Conservation (phyloP, 2,329 filamentous ascomycete species). For the Fusarium agapanthi region DNA sequence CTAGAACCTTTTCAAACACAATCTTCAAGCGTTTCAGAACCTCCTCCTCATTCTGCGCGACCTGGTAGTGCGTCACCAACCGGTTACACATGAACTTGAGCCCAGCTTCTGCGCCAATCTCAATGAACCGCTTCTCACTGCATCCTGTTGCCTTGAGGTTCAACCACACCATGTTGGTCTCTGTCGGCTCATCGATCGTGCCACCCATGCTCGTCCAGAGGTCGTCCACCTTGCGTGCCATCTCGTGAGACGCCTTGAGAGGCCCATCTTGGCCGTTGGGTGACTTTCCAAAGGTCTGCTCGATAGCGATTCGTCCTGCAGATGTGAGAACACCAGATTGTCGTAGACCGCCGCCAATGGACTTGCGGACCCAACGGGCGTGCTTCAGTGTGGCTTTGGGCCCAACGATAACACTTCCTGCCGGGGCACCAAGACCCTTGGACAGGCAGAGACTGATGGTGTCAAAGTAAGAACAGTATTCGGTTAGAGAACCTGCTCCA, state of each 20-base stretch:
- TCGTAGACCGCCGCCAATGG: slow-evolving; percentile 77
- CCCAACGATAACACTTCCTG: slow-evolving; percentile 78
- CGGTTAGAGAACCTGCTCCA: slow-evolving; percentile 71
- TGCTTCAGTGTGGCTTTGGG: slow-evolving; percentile 47
- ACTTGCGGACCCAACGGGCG: slow-evolving; percentile 66
- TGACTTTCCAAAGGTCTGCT: slow-evolving; percentile 53
- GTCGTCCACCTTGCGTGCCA: slow-evolving; percentile 71
- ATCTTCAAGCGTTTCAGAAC: slow-evolving; percentile 65
- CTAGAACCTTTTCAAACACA: slow-evolving; percentile 57
- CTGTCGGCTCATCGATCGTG: slow-evolving; percentile 71
- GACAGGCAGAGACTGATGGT: slow-evolving; percentile 81
- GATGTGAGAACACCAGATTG: slow-evolving; percentile 78
- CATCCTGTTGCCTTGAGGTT: slow-evolving; percentile 71
- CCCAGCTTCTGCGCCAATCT: slow-evolving; percentile 53
- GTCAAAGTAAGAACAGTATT: slow-evolving; percentile 76
- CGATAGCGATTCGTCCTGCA: slow-evolving; percentile 74
- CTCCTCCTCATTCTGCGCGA: slow-evolving; percentile 67
- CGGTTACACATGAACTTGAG: slow-evolving; percentile 53
- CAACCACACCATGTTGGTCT: slow-evolving; percentile 95
- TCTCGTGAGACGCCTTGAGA: slow-evolving; percentile 67
- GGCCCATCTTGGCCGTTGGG: slow-evolving; percentile 60
- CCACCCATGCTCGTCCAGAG: slow-evolving; percentile 78
- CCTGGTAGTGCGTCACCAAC: slow-evolving; percentile 66
- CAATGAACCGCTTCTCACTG: slow-evolving; percentile 48
- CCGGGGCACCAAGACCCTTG: slow-evolving; percentile 83